These are phyloP conservation scores for Tulasnella sp. DNA, from an alignment of 768 basidiomycete species.

Conservation along the genomic window DNA sequence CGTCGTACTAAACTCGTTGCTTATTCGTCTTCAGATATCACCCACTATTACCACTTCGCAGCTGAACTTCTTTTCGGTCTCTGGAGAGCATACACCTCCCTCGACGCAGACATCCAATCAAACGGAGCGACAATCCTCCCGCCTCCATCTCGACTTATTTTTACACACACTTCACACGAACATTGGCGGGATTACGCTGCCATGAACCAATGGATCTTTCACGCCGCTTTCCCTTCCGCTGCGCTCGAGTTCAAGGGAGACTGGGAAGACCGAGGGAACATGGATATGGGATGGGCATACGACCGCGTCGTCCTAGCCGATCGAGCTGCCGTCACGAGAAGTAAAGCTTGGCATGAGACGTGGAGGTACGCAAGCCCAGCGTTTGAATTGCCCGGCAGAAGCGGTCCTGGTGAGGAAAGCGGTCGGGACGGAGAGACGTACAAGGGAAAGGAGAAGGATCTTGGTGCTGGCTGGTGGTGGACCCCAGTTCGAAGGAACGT, in stretches of 20 bases:
- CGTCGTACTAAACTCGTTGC: conserved; percentile 18
- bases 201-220: conserved; percentile 61
- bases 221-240: conserved; percentile 63
- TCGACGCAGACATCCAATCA: conserved; percentile 38
- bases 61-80: conserved; percentile 56
- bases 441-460: conserved; percentile 2
- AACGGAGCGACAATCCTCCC: conserved; percentile 47
- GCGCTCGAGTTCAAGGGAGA: conserved; percentile 64
- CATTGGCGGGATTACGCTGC: conserved; percentile 36
- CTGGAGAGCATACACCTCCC: conserved; percentile 65
- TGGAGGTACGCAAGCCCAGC: conserved; percentile 14
- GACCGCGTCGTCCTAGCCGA: conserved; percentile 74
- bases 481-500: background rate
- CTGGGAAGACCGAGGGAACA: conserved; percentile 64
- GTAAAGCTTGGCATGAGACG: background rate
- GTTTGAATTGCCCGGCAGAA: conserved; percentile 13
- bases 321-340: conserved; percentile 50
- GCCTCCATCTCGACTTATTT: conserved; percentile 62
- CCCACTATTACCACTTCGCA: conserved; percentile 36
- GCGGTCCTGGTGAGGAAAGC: background rate
- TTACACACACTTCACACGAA: conserved; percentile 53
- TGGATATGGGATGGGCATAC: conserved; percentile 61
- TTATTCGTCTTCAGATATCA: conserved; percentile 28
- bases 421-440: conserved; percentile 31
- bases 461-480: conserved; percentile 23